These are phyloP conservation scores for Cutaneotrichosporon sp. DNA, from an alignment of 1,284 basidiomycete species.

Conservation along the genomic window DNA sequence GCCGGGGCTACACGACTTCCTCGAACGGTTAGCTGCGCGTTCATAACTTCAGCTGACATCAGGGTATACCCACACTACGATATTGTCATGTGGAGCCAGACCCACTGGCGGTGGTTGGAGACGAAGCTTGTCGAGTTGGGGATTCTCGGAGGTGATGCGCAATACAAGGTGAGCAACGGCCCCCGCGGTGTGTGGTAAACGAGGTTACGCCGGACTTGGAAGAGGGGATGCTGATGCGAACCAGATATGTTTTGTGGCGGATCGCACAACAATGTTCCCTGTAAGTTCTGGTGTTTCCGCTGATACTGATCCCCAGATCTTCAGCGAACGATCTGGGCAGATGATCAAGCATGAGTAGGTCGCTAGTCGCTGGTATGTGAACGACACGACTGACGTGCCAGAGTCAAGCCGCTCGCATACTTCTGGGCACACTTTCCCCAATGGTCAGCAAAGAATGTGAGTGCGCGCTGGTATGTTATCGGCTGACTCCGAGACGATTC, in stretches of 20 bases:
- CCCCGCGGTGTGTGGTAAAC: no score
- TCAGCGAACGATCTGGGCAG: slow-evolving; percentile 66
- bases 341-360: slow-evolving; percentile 63
- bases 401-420: slow-evolving; percentile 75
- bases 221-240: background rate
- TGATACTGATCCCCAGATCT: slow-evolving; percentile 41
- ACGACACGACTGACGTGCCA: slow-evolving; percentile 14
- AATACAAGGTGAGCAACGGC: slow-evolving; percentile 62
- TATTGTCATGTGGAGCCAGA: slow-evolving; percentile 75
- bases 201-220: slow-evolving; percentile 6
- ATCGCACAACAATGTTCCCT: slow-evolving; percentile 83
- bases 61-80: slow-evolving; percentile 74
- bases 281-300: slow-evolving; percentile 50
- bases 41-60: background rate
- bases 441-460: slow-evolving; percentile 53
- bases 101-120: slow-evolving; percentile 87
- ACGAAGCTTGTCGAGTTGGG: slow-evolving; percentile 81
- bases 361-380: no score
- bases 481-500: slow-evolving; percentile 56
- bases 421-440: slow-evolving; percentile 82
- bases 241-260: slow-evolving; percentile 58
- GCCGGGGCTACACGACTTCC: slow-evolving; percentile 76
- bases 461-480: background rate
- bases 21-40: slow-evolving; percentile 44
- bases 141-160: slow-evolving; percentile 64